A percentile compares a stretch with the other conserved stretches of the same genome.
phyloP scores from a whole-genome alignment of 73 alveolate species.

The Stentor coeruleus region DNA sequence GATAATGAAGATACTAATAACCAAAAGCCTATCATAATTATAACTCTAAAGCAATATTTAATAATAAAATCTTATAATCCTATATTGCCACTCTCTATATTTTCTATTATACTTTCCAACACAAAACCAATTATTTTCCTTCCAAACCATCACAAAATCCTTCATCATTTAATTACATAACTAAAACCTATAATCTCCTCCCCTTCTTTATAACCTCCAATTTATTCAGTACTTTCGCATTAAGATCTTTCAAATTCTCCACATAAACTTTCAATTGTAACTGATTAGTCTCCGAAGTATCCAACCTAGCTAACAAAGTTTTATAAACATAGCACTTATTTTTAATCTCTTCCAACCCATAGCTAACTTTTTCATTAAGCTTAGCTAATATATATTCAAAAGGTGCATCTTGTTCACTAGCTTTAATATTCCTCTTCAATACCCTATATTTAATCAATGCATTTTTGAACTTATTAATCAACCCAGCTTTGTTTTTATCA shows the following conservation, averaged over 20 bases:
- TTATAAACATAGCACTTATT: constrained; percentile 37
- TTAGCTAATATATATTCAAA: constrained; percentile 42
- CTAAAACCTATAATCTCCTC: too few relatives aligned
- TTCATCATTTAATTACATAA: too few relatives aligned
- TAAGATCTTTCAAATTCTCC: background rate
- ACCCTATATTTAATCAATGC: constrained; percentile 29
- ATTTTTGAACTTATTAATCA: constrained; percentile 13
- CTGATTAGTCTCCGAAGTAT: constrained; percentile 22
- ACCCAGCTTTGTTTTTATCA: constrained; percentile 13
- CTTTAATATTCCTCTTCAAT: constrained; percentile 39
- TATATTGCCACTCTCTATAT: too few relatives aligned
- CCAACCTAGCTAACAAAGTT: constrained; percentile 19
- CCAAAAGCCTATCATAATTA: too few relatives aligned
- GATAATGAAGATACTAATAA: too few relatives aligned
- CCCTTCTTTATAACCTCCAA: constrained; percentile 3
- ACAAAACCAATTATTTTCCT: too few relatives aligned
- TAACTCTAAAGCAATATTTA: too few relatives aligned
- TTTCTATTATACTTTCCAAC: too few relatives aligned
- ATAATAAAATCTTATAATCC: too few relatives aligned
- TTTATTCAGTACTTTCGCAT: background rate
- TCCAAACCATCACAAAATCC: too few relatives aligned
- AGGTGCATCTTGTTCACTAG: constrained; percentile 57
- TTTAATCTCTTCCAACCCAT: constrained; percentile 53
- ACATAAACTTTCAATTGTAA: background rate
- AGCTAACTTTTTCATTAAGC: constrained; percentile 48